A percentile compares a stretch with the other conserved stretches of the same genome.
Evolutionary conservation across 345 rosid genomes (phyloP).

Genomic region (Hibiscus tridactylites): DNA sequence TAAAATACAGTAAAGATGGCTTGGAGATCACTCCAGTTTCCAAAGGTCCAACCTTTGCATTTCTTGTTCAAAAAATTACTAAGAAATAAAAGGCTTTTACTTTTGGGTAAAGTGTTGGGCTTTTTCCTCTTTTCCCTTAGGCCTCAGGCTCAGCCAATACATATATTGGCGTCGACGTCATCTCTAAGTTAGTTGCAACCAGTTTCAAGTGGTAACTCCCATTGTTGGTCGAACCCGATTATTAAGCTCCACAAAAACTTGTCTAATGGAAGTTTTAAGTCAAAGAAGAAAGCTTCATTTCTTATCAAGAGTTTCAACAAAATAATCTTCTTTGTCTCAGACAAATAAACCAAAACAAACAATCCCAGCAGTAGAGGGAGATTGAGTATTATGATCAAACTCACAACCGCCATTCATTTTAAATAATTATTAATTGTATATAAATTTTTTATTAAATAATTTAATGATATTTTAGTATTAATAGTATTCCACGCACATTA

Average conservation of each 20-base stretch:
- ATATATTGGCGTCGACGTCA: conserved; percentile 40
- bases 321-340: conserved; percentile 31
- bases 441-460: too few species aligned
- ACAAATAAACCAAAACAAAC: conserved; percentile 17
- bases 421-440: too few species aligned
- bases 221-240: conserved; percentile 25
- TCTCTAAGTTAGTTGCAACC: conserved; percentile 84
- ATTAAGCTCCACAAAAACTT: conserved; percentile 33
- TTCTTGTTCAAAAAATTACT: neutral
- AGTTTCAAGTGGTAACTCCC: conserved; percentile 36
- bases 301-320: conserved; percentile 30
- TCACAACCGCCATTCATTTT: neutral
- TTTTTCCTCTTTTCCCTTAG: neutral
- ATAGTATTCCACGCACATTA: too few species aligned
- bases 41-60: neutral
- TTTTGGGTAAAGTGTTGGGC: neutral
- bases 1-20: neutral
- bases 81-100: neutral
- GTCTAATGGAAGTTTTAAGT: conserved; percentile 35
- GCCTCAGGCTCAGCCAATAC: neutral
- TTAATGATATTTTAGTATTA: too few species aligned
- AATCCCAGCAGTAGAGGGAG: conserved; percentile 15
- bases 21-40: neutral
- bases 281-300: conserved; percentile 28
- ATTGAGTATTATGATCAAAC: conserved; percentile 1